A percentile compares a stretch with the other conserved stretches of the same genome.
Evolutionary conservation across 768 basidiomycete species (phyloP).

Genomic region (Tricholoma hemisulphureum): DNA sequence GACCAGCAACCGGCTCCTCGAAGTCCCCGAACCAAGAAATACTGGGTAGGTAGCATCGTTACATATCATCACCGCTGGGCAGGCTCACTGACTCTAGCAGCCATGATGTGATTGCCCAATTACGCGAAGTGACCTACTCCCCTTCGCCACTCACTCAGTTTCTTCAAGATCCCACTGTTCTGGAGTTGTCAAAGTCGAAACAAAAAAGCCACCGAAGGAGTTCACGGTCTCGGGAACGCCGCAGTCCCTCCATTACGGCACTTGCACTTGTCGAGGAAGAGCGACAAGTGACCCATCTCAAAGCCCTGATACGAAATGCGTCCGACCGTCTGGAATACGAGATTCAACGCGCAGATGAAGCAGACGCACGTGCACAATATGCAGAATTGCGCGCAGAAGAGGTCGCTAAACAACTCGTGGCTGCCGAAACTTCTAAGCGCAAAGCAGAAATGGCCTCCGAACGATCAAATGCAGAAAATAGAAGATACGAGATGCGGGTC

Average conservation of each 20-base stretch:
- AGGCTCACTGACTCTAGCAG: conserved; percentile 4
- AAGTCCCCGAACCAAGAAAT: conserved; percentile 3
- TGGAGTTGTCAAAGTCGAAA: conserved; percentile 33
- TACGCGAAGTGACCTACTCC: conserved; percentile 44
- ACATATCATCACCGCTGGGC: neutral
- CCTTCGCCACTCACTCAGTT: conserved; percentile 45
- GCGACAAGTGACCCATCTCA: conserved; percentile 53
- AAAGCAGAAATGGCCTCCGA: conserved; percentile 31
- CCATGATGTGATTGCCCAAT: conserved; percentile 35
- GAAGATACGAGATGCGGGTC: conserved; percentile 45
- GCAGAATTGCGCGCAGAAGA: conserved; percentile 51
- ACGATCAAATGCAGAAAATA: conserved; percentile 39
- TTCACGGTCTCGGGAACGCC: conserved; percentile 36
- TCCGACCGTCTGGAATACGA: conserved; percentile 57
- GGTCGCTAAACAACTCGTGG: conserved; percentile 33
- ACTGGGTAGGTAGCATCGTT: conserved; percentile 8
- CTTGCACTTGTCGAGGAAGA: conserved; percentile 52
- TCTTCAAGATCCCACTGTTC: conserved; percentile 43
- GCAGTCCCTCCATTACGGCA: conserved; percentile 38
- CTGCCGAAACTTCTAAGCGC: conserved; percentile 41
- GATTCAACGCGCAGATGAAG: conserved; percentile 52
- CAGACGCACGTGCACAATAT: conserved; percentile 47
- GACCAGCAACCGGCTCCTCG: neutral
- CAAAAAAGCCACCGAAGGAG: conserved; percentile 32
- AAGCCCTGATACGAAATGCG: conserved; percentile 48